Evolutionary conservation across 1,139 yeast species (phyloP), one percentile per base, ranked within the genome.

Genomic region (Sugiyamaella japonica): DNA sequence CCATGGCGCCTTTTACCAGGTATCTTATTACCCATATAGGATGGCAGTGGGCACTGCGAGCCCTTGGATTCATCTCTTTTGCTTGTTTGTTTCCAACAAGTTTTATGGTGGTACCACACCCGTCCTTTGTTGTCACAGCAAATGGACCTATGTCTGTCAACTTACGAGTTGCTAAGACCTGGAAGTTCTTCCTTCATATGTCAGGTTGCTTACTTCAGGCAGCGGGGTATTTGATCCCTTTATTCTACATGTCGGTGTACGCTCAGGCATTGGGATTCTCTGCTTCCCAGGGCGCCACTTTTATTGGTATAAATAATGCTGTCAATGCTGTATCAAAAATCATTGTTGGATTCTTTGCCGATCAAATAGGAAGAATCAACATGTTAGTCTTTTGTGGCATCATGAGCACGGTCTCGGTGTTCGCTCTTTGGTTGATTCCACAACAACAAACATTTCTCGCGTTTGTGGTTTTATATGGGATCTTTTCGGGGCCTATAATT

Each of bases 161-260:
- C 46, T 56, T 63, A 48, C 57, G 66, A 45, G 61, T 64, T 13
- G 62, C 65, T 20, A 65, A 60, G 40, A 51, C 59, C 5, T 54
- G 58, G 61, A 67, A 62, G 62, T 68, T 60, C 55, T 59, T 63
- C 43, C 56, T 72, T 8, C 76, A 74, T 49, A 56, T 72, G 28
- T 56, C 60, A 1, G 76, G 75, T 1, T 70, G 74, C 1, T 59
- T 71, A 16, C 63, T 75, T 34, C 79, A 76, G 58, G 62, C 78
- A 2, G 76, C 77, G 0, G 79, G 77, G 1, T 76, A 76, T 57
- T 63, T 74, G 54, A 73, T 75, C 28, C 76, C 78, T 10, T 65
- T 75, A 48, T 69, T 71, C 50, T 76, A 64, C 62, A 75, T 76
- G 78, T 75, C 79, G 1, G 69, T 75, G 7, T 76, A 75, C 57